Evolutionary conservation across 768 basidiomycete species (phyloP), one percentile per base, ranked within the genome.

Genomic region (Scleroderma bovista): DNA sequence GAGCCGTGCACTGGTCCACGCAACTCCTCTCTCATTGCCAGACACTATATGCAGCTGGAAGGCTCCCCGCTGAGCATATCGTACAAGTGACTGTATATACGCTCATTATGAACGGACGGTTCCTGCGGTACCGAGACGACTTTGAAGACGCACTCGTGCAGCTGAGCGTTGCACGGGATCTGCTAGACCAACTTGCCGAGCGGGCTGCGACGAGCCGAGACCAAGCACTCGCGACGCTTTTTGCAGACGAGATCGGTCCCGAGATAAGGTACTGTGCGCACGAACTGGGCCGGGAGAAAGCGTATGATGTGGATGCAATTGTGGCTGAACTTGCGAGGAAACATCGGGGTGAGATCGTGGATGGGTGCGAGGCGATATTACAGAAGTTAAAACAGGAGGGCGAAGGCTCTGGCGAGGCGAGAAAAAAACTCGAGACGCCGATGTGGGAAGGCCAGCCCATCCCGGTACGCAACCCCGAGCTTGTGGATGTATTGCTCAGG

Each of bases 181-280:
- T 96, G 22, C 72, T 97, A 59, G 80, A 85, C 56, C 75, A 80
- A 47, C 73, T 95, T 33, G 80, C 85, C 1, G 69, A 67, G 10
- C 61, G 72, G 3, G 87, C 88, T 0, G 63, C 65, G n/a, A 86
- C 84, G 15, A 89, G 86, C 59, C 75, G 84, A 32, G 91, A 93
- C 44, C 91, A 94, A 67, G 95, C 94, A 1, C 76, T 97, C 9
- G 88, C 91, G 5, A 78, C 81, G 9, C 75, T 89, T 26, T 88
- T 90, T 60, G 78, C 85, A 6, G 94, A 98, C 61, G 86, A 88
- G 59, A 80, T 95, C 47, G 84, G 88, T 20, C 93, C 95, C 0
- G 84, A 96, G 65, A 92, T 98, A 47, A 75, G 95, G 40, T 86
- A 93, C 68, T 92, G 87, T 57, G 93, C 94, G 0, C 95, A 97